phyloP scores from a whole-genome alignment of 108 stramenopile species.

The Tribonema minus region DNA sequence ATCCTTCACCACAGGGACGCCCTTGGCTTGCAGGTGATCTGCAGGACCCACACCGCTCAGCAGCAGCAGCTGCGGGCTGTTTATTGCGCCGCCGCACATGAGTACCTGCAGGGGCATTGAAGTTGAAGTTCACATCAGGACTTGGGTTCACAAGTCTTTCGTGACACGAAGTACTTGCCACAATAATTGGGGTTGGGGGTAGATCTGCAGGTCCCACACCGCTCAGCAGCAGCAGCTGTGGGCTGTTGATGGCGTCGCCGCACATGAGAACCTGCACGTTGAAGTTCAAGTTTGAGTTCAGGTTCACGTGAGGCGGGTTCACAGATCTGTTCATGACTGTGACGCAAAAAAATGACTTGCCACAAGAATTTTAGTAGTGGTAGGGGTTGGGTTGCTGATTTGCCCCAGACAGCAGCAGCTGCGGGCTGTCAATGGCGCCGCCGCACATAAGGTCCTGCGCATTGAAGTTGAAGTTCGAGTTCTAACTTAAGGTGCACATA shows the following conservation, averaged over 20 bases:
- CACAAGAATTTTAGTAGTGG: no score
- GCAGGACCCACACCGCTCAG: slow-evolving; percentile 48
- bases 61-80: slow-evolving; percentile 45
- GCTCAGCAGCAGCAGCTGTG: slow-evolving; percentile 48
- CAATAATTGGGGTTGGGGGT: no score
- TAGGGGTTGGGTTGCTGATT: slow-evolving; percentile 20
- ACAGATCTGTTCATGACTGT: no score
- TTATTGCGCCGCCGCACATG: slow-evolving; percentile 40
- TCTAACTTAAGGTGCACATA: no score
- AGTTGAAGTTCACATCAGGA: no score
- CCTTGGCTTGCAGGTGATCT: slow-evolving; percentile 29
- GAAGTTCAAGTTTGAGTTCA: no score
- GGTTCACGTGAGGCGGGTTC: no score
- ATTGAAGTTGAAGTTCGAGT: no score
- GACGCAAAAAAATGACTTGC: no score
- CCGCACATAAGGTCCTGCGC: slow-evolving; percentile 44
- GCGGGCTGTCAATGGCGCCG: slow-evolving; percentile 46
- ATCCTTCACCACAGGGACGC: slow-evolving; percentile 30
- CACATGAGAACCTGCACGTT: slow-evolving; percentile 46
- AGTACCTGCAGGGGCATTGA: slow-evolving; percentile 46
- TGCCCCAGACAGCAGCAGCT: slow-evolving; percentile 48
- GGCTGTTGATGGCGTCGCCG: slow-evolving; percentile 45
- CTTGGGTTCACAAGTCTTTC: no score
- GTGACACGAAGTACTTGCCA: no score
- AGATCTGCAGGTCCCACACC: slow-evolving; percentile 38